Evolutionary conservation across 805 yeast genomes (phyloP), one percentile per base, ranked within the genome.

Genomic region (Candida michaelii): DNA sequence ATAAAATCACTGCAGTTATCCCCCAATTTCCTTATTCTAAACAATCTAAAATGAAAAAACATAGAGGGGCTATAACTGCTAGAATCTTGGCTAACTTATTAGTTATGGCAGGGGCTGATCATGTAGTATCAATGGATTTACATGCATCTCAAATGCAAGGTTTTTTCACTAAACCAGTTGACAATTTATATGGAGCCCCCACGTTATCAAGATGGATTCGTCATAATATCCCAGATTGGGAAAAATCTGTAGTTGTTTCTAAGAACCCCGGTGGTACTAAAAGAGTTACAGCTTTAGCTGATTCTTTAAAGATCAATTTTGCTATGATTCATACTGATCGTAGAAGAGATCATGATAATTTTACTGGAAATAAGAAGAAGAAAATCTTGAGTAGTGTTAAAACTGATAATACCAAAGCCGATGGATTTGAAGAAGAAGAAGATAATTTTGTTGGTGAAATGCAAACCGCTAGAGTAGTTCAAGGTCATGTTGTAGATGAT

Each of bases 261-360:
- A 93, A 93, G 63, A 93, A 93, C 66, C 98, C 99, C 15, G 99
- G 99, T 49, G 99, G 99, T 43, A 90, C 99, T 15, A 93, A 93
- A 63, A 79, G 99, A 52, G 99, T 93, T 41, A 93, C 99, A 14
- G 90, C 97, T 1, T 74, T 93, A 55, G 99, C 99, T n/a, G 99
- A 95, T 68, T 82, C 95, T 29, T 75, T 93, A 55, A 91, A 91
- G 67, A 87, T 93, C 53, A 89, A 93, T 64, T 93, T 93, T 60
- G 99, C 99, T 46, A 91, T 93, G 98, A 91, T 95, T 53, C 98
- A 93, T 62, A 93, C 99, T 15, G 99, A 93, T 68, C 81, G 98
- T 60, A 83, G 97, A 66, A 82, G 99, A 66, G 77, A 83, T 34
- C 84, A 84, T 54, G 96, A 86, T 64, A 71, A 67, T 32, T 77